phyloP scores from a whole-genome alignment of 768 basidiomycete species.

The Mycena vitilis region DNA sequence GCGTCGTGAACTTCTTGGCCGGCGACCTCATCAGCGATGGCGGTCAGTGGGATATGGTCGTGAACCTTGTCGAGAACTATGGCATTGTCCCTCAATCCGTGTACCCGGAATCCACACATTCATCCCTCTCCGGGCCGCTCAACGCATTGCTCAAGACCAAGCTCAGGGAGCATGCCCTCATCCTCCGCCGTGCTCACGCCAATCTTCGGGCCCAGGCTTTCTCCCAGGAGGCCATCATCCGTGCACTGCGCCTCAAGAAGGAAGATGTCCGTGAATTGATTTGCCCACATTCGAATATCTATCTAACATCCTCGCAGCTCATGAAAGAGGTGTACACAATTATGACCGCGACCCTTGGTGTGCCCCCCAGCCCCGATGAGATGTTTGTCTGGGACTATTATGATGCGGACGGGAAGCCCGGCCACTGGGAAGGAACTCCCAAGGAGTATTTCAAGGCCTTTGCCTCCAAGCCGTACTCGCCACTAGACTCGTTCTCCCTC shows the following conservation, averaged over 20 bases:
- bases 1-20: slow-evolving; percentile 83
- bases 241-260: slow-evolving; percentile 82
- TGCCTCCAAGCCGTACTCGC: slow-evolving; percentile 65
- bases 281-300: neutral
- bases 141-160: slow-evolving; percentile 89
- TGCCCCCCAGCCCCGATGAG: slow-evolving; percentile 79
- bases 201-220: slow-evolving; percentile 63
- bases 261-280: slow-evolving; percentile 51
- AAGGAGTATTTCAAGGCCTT: slow-evolving; percentile 81
- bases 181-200: slow-evolving; percentile 73
- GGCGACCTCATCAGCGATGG: slow-evolving; percentile 88
- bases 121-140: slow-evolving; percentile 76
- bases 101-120: slow-evolving; percentile 89
- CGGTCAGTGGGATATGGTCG: slow-evolving; percentile 95
- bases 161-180: slow-evolving; percentile 90
- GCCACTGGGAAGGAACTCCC: slow-evolving; percentile 84
- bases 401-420: slow-evolving; percentile 79
- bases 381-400: slow-evolving; percentile 92
- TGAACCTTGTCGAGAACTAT: slow-evolving; percentile 72
- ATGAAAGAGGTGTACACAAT: slow-evolving; percentile 87
- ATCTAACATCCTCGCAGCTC: slow-evolving; percentile 48
- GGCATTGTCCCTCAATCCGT: slow-evolving; percentile 87
- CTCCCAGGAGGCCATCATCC: slow-evolving; percentile 58
- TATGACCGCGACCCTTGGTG: slow-evolving; percentile 87
- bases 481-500: slow-evolving; percentile 86